Conservation (phyloP, 1,284 basidiomycete genomes). For the Leccinum subfulvum region DNA sequence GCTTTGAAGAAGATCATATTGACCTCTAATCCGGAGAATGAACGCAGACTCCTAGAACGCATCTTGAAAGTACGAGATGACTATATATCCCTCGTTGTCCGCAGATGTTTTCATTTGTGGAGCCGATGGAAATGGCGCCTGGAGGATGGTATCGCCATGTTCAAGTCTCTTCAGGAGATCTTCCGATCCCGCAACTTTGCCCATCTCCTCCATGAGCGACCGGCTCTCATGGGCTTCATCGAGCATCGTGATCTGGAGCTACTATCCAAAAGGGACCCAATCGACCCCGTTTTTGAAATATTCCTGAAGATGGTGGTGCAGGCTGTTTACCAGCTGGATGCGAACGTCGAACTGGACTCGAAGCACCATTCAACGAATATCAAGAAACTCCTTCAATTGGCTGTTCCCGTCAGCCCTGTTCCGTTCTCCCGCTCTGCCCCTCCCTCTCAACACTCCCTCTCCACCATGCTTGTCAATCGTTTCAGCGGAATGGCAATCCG, state of each 20-base stretch:
- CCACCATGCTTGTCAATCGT: slow-evolving; percentile 86
- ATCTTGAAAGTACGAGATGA: slow-evolving; percentile 65
- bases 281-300: slow-evolving; percentile 76
- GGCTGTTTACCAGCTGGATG: slow-evolving; percentile 42
- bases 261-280: slow-evolving; percentile 49
- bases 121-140: slow-evolving; percentile 77
- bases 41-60: slow-evolving; percentile 38
- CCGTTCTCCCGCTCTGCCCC: slow-evolving; percentile 58
- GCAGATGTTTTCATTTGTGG: slow-evolving; percentile 72
- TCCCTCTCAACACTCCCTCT: slow-evolving; percentile 60
- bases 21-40: slow-evolving; percentile 49
- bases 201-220: slow-evolving; percentile 72
- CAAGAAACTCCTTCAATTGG: slow-evolving; percentile 76
- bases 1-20: slow-evolving; percentile 65
- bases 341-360: slow-evolving; percentile 28
- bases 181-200: slow-evolving; percentile 81
- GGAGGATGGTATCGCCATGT: slow-evolving; percentile 56
- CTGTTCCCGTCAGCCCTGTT: slow-evolving; percentile 73
- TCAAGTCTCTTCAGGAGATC: slow-evolving; percentile 70
- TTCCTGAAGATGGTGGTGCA: slow-evolving; percentile 78
- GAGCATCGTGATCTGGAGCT: slow-evolving; percentile 56
- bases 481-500: slow-evolving; percentile 75
- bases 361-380: slow-evolving; percentile 46
- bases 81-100: slow-evolving; percentile 74
- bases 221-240: slow-evolving; percentile 82